Conservation (phyloP, 2,329 filamentous ascomycete species). For the Microcyclospora pomicola region DNA sequence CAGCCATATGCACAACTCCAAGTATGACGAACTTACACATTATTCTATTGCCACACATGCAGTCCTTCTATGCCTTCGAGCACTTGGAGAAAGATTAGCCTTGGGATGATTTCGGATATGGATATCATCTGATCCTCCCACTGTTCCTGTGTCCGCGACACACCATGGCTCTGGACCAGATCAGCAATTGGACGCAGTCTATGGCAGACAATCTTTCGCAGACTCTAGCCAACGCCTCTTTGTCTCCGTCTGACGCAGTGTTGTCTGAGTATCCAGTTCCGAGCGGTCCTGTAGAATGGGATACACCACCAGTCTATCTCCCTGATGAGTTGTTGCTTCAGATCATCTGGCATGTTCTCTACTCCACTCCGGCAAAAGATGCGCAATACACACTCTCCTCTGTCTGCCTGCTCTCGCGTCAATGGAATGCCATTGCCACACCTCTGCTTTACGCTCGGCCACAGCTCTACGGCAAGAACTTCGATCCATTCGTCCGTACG, state of each 20-base stretch:
- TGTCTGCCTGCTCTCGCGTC: conserved; percentile 39
- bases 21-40: no score
- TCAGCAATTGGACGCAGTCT: conserved; percentile 22
- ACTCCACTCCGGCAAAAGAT: conserved; percentile 5
- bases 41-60: no score
- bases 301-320: conserved; percentile 26
- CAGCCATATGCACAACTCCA: no score
- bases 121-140: no score
- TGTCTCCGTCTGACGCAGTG: not conserved
- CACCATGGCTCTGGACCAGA: conserved; percentile 22
- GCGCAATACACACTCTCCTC: conserved; percentile 36
- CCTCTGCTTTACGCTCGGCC: conserved; percentile 40
- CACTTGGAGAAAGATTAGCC: no score
- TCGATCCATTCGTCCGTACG: conserved; percentile 39
- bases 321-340: conserved; percentile 42
- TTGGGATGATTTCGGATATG: no score
- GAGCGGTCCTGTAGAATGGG: conserved; percentile 6
- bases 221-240: conserved; percentile 3
- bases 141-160: not conserved
- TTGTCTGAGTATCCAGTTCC: not conserved
- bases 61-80: no score
- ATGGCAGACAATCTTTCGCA: conserved; percentile 23
- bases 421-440: conserved; percentile 44
- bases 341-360: conserved; percentile 27
- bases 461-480: conserved; percentile 38